These are phyloP conservation scores for Pseudocercospora macadamiae DNA, from an alignment of 2,329 filamentous ascomycete species.

Conservation along the genomic window DNA sequence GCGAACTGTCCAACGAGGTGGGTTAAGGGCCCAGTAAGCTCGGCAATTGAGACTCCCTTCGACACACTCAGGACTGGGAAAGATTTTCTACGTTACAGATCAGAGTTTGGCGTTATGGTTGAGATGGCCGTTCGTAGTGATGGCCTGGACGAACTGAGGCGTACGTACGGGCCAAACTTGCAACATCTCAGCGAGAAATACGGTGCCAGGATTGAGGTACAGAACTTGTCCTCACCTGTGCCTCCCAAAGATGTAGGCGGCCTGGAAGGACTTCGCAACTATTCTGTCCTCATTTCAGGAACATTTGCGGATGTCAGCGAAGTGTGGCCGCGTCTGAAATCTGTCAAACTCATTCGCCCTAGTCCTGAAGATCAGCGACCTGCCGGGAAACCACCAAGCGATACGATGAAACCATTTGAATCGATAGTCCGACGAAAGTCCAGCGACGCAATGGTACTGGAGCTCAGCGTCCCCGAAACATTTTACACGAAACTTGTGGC, in stretches of 20 bases:
- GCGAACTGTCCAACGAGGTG: too few relatives aligned
- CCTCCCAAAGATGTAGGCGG: neutral
- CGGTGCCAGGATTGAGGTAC: conserved; percentile 23
- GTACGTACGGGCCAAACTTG: conserved; percentile 10
- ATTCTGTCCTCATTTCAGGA: conserved; percentile 25
- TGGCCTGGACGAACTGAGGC: conserved; percentile 5
- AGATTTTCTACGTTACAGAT: conserved; percentile 25
- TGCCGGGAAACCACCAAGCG: neutral
- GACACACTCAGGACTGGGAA: conserved; percentile 19
- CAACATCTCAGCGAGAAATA: neutral
- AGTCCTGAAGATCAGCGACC: neutral
- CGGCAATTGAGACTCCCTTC: conserved; percentile 22
- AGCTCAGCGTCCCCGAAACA: conserved; percentile 14
- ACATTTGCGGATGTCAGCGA: conserved; percentile 18
- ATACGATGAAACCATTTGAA: conserved; percentile 4
- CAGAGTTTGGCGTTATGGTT: conserved; percentile 22
- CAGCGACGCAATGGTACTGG: neutral
- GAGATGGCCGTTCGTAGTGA: conserved; percentile 20
- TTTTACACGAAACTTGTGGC: conserved; percentile 11
- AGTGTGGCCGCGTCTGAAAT: neutral
- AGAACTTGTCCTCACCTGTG: conserved; percentile 7
- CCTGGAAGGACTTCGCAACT: neutral
- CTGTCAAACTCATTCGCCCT: too few relatives aligned
- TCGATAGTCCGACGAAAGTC: neutral
- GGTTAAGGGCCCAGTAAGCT: conserved; percentile 11